A percentile compares a stretch with the other conserved stretches of the same genome.
Conservation (phyloP, 2,329 filamentous ascomycete genomes). For the Thielaviopsis populi region DNA sequence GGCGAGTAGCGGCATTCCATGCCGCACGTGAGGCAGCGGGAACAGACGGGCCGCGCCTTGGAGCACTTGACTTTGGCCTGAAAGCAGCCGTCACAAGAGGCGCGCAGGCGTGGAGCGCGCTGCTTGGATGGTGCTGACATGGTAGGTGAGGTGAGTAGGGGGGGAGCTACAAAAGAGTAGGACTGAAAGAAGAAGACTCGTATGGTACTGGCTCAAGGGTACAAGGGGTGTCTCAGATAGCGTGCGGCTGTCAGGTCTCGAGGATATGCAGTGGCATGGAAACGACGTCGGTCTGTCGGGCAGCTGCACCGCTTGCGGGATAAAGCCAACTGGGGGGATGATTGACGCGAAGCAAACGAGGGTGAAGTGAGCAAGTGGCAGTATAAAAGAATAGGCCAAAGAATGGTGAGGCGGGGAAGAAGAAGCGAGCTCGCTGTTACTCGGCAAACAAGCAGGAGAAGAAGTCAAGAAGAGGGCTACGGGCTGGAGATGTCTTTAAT, state of each 20-base stretch:
- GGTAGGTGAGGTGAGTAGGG: background rate
- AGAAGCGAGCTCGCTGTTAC: background rate
- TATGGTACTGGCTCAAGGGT: background rate
- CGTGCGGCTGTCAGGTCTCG: background rate
- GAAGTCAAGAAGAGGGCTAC: background rate
- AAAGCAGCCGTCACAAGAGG: slow-evolving; percentile 41
- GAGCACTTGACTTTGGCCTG: slow-evolving; percentile 42
- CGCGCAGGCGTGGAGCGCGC: slow-evolving; percentile 30
- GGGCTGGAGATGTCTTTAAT: background rate
- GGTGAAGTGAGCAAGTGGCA: too few relatives aligned
- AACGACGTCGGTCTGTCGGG: background rate
- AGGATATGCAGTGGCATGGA: background rate
- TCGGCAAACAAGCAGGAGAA: background rate
- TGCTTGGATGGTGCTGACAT: slow-evolving; percentile 21
- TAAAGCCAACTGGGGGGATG: background rate
- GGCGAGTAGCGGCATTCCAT: slow-evolving; percentile 38
- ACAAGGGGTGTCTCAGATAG: background rate
- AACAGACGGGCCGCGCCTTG: slow-evolving; percentile 37
- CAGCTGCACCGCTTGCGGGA: background rate
- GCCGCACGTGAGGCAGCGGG: slow-evolving; percentile 35
- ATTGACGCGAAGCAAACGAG: background rate
- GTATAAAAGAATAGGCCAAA: too few relatives aligned
- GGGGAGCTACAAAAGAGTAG: background rate
- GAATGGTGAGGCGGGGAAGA: background rate
- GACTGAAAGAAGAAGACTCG: background rate